Percentiles rank a stretch among this genome's conserved stretches.
Conservation (phyloP, 805 yeast species). For the Soucietia sequanensis region DNA sequence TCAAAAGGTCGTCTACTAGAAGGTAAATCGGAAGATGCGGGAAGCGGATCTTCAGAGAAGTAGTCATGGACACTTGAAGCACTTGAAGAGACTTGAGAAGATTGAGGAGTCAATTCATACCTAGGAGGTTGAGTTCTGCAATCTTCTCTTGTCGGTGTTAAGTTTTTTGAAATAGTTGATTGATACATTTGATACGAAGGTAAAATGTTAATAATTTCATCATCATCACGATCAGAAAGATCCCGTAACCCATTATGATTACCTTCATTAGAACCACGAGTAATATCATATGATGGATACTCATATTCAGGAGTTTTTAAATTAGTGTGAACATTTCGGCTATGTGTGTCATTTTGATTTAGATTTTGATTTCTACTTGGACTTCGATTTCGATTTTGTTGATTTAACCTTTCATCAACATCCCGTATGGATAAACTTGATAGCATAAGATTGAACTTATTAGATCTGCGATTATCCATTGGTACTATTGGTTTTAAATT, state of each 20-base stretch:
- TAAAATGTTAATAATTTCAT: conserved; percentile 31
- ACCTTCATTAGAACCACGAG: too few relatives aligned
- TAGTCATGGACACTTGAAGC: conserved; percentile 14
- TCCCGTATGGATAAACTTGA: too few relatives aligned
- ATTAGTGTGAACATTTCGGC: too few relatives aligned
- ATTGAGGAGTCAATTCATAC: conserved; percentile 29
- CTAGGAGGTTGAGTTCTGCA: conserved; percentile 30
- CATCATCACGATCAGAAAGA: conserved; percentile 17
- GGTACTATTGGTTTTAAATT: too few relatives aligned
- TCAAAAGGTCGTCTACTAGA: conserved; percentile 4
- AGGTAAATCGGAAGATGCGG: conserved; percentile 12
- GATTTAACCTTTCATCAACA: too few relatives aligned
- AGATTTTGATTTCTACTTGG: too few relatives aligned
- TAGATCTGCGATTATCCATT: too few relatives aligned
- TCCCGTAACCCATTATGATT: too few relatives aligned
- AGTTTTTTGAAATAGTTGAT: conserved; percentile 34
- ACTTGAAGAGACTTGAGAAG: conserved; percentile 7
- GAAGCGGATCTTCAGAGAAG: conserved; percentile 15
- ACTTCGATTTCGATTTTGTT: too few relatives aligned
- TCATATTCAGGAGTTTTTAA: too few relatives aligned
- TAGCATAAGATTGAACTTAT: conserved; percentile 18
- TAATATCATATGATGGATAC: too few relatives aligned
- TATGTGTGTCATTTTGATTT: too few relatives aligned
- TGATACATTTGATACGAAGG: conserved; percentile 43
- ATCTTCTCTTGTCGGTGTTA: conserved; percentile 30